phyloP scores from a whole-genome alignment of 2,329 filamentous ascomycete genomes.

The Fusarium sp. region DNA sequence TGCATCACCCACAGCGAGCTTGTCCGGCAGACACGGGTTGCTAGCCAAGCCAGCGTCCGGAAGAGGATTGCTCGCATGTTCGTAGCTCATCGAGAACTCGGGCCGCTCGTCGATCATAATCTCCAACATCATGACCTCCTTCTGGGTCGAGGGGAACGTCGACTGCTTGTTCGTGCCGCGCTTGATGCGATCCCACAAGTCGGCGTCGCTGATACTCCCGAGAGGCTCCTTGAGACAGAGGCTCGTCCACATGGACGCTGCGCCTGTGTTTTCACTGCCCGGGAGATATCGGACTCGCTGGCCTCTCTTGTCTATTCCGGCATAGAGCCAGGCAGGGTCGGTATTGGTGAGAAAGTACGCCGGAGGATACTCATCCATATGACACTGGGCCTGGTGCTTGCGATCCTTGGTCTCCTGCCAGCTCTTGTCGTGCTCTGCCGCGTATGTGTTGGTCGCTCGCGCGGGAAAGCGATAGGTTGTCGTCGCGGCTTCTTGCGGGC shows the following conservation, averaged over 20 bases:
- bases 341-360: neutral
- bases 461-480: no score
- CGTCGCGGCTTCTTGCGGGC: conserved; percentile 1
- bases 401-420: neutral
- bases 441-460: no score
- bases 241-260: neutral
- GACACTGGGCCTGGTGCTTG: neutral
- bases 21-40: neutral
- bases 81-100: neutral
- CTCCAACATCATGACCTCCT: neutral
- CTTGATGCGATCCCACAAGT: neutral
- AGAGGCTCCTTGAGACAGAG: neutral
- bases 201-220: neutral
- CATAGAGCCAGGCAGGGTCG: neutral
- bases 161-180: neutral
- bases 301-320: neutral
- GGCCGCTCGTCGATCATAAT: neutral
- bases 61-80: neutral
- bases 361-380: conserved; percentile 1
- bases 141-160: neutral
- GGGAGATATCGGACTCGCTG: neutral
- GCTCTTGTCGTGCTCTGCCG: neutral
- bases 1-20: neutral
- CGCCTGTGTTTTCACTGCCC: neutral
- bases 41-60: neutral